phyloP scores from a whole-genome alignment of 192 early-diverging fungal species.

The Backusella sp. region DNA sequence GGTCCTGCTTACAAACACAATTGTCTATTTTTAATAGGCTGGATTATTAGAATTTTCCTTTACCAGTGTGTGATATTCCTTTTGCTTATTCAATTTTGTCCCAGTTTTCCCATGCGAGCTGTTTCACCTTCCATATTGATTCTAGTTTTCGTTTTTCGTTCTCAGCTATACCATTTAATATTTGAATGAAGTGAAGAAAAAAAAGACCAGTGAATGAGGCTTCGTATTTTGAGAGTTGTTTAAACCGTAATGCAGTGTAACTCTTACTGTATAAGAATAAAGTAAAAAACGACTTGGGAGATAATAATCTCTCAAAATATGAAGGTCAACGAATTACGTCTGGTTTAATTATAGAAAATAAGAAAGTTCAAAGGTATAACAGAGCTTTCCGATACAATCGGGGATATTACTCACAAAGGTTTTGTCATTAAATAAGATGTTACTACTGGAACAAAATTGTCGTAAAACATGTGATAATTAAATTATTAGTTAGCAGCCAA shows the following conservation, averaged over 20 bases:
- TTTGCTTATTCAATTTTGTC: not conserved
- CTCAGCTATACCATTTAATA: not conserved
- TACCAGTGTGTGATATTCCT: slow-evolving; percentile 3
- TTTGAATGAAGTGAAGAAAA: not conserved
- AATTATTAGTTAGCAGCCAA: not conserved
- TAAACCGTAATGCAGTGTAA: too few relatives aligned
- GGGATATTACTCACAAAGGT: not conserved
- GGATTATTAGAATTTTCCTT: not conserved
- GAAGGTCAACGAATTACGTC: not conserved
- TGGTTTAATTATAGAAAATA: not conserved
- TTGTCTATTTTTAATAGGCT: not conserved
- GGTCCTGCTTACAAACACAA: slow-evolving; percentile 10
- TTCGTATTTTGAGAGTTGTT: too few relatives aligned
- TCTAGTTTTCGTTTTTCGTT: not conserved
- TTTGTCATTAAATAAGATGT: not conserved
- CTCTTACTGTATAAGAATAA: not conserved
- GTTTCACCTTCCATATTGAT: slow-evolving; percentile 4
- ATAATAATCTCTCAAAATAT: not conserved
- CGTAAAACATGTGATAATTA: slow-evolving; percentile 7
- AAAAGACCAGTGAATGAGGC: not conserved
- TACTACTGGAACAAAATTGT: not conserved
- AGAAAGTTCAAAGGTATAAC: not conserved
- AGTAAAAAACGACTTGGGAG: not conserved
- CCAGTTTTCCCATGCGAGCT: slow-evolving; percentile 10
- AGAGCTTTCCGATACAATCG: slow-evolving; percentile 2